phyloP scores from a whole-genome alignment of 2,329 filamentous ascomycete species.

The Epichloe amarillans region DNA sequence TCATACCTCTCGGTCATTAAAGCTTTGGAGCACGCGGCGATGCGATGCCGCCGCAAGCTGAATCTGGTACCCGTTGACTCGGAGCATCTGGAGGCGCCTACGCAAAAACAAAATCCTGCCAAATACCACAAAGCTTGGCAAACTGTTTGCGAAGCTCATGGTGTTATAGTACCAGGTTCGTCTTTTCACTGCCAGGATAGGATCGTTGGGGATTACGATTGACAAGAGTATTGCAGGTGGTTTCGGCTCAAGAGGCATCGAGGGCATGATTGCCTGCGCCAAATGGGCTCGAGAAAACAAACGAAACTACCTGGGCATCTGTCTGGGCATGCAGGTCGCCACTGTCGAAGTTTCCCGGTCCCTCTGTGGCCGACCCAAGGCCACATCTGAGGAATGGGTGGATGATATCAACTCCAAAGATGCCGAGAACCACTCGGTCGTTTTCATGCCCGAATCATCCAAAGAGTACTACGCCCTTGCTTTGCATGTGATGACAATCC shows the following conservation, averaged over 20 bases:
- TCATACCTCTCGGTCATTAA: constrained; percentile 78
- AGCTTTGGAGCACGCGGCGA: constrained; percentile 79
- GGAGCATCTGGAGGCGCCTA: constrained; percentile 62
- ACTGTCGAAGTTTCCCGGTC: constrained; percentile 80
- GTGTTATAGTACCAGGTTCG: constrained; percentile 29
- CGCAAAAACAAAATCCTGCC: constrained; percentile 47
- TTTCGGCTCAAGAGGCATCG: constrained; percentile 69
- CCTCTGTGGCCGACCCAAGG: constrained; percentile 48
- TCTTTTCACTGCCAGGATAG: background rate
- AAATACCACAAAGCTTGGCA: constrained; percentile 66
- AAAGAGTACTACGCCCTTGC: constrained; percentile 21
- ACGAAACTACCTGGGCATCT: constrained; percentile 77
- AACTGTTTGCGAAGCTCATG: constrained; percentile 54
- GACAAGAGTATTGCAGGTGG: constrained; percentile 34
- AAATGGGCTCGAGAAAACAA: constrained; percentile 76
- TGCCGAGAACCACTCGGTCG: constrained; percentile 57
- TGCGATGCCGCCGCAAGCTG: constrained; percentile 70
- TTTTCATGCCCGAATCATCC: constrained; percentile 76
- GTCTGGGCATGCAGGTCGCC: constrained; percentile 83
- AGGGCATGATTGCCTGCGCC: constrained; percentile 83
- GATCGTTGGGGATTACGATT: constrained; percentile 1
- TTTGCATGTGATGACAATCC: background rate
- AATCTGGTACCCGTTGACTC: constrained; percentile 77
- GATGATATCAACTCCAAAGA: constrained; percentile 15
- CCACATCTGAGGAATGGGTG: constrained; percentile 43